Evolutionary conservation across 495 filamentous ascomycete genomes (phyloP).

Genomic region (Daldinia childiae): DNA sequence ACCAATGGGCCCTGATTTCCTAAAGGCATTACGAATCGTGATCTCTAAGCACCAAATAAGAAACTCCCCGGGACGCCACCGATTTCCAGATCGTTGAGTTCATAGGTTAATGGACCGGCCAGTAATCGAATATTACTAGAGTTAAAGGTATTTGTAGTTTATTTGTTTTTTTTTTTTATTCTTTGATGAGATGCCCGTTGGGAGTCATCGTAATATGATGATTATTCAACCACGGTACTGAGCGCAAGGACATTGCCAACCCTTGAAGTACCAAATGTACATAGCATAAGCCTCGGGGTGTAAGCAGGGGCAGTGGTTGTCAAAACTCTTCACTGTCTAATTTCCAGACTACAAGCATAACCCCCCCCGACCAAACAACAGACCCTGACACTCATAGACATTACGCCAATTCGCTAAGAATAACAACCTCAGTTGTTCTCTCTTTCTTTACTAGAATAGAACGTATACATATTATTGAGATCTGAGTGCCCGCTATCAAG

Average conservation of each 20-base stretch:
- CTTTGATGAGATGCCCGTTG: not conserved
- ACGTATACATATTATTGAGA: not conserved
- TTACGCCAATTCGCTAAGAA: not conserved
- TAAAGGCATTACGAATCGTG: slow-evolving; percentile 22
- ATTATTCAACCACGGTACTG: not conserved
- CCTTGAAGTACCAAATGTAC: not conserved
- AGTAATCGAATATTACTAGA: not conserved
- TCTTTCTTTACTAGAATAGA: not conserved
- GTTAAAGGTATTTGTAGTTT: not conserved
- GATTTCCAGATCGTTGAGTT: not conserved
- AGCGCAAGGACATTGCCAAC: not conserved
- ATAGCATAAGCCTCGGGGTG: not conserved
- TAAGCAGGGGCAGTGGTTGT: not conserved
- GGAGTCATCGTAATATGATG: not conserved
- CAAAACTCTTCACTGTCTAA: slow-evolving; percentile 12
- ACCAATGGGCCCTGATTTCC: slow-evolving; percentile 30
- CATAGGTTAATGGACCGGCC: not conserved
- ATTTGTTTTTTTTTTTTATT: not conserved
- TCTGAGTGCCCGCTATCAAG: too few species aligned
- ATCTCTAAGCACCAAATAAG: not conserved
- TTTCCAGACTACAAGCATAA: slow-evolving; percentile 26
- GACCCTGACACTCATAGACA: not conserved
- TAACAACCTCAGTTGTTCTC: not conserved
- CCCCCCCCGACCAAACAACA: slow-evolving; percentile 14
- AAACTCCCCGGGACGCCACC: not conserved